A percentile compares a stretch with the other conserved stretches of the same genome.
Evolutionary conservation across 306 rosid genomes (phyloP).

Genomic region (Ammopiptanthus mongolicus): DNA sequence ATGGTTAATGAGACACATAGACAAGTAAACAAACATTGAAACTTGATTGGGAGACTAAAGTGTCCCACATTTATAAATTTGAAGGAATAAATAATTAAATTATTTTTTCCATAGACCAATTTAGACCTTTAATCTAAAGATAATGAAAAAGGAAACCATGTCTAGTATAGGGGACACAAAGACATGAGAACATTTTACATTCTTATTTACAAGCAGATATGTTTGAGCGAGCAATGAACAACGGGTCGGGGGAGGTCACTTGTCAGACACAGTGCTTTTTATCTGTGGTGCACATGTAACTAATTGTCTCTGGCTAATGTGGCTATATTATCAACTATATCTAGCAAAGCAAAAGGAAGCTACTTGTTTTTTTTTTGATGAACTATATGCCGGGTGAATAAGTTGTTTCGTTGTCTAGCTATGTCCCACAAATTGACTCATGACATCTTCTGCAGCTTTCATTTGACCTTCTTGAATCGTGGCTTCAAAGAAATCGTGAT

Average conservation of each 20-base stretch:
- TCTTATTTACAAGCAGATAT: neutral
- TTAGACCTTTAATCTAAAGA: too few relatives aligned
- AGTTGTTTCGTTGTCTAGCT: neutral
- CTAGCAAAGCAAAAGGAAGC: neutral
- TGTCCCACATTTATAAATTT: too few relatives aligned
- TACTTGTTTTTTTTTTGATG: too few relatives aligned
- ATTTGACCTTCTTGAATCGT: constrained; percentile 58
- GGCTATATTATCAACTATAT: too few relatives aligned
- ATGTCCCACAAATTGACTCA: neutral
- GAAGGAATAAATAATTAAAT: too few relatives aligned
- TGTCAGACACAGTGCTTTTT: constrained; percentile 3
- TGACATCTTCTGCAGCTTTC: constrained; percentile 54
- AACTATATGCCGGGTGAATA: too few relatives aligned
- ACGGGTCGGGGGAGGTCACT: neutral
- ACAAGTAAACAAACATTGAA: too few relatives aligned
- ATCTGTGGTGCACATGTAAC: neutral
- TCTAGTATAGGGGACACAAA: neutral
- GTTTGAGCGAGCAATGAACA: neutral
- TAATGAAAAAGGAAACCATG: neutral
- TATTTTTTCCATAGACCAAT: too few relatives aligned
- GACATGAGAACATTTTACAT: neutral
- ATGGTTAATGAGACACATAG: too few relatives aligned
- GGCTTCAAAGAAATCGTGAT: constrained; percentile 55
- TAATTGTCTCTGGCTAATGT: neutral
- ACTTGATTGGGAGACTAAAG: too few relatives aligned